Conservation (phyloP, 2,329 filamentous ascomycete genomes). For the Fulvia fulva region DNA sequence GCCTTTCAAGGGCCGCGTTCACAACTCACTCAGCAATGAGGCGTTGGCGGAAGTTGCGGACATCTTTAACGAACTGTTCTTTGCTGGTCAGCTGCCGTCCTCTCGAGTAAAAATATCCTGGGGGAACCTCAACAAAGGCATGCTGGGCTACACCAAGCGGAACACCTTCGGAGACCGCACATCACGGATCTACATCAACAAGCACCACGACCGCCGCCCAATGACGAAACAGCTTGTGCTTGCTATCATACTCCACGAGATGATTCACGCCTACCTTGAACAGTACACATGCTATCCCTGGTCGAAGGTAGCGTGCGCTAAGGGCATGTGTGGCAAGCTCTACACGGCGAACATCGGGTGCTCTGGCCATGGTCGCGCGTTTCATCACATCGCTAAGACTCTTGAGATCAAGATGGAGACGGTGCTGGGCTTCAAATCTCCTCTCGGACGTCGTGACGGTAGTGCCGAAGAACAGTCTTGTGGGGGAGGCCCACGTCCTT, state of each 20-base stretch:
- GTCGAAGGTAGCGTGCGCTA: constrained; percentile 3
- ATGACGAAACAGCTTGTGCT: background rate
- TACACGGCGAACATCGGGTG: constrained; percentile 4
- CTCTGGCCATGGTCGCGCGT: constrained; percentile 16
- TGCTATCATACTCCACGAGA: constrained; percentile 6
- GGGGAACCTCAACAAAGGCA: background rate
- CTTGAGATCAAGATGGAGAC: constrained; percentile 5
- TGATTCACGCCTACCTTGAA: constrained; percentile 10
- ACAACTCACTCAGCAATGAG: background rate
- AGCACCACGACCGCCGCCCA: background rate
- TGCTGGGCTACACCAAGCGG: background rate
- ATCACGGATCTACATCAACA: background rate
- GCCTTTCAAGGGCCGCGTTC: background rate
- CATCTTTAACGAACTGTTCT: constrained; percentile 15
- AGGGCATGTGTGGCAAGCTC: constrained; percentile 4
- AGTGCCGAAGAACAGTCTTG: background rate
- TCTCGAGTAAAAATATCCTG: constrained; percentile 4
- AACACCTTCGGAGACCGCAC: background rate
- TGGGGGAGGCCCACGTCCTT: background rate
- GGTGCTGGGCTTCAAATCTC: background rate
- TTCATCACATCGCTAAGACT: constrained; percentile 10
- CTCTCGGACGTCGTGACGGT: background rate
- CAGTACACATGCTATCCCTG: constrained; percentile 15
- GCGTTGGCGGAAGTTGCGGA: constrained; percentile 2
- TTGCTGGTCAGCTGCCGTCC: constrained; percentile 9